phyloP scores from a whole-genome alignment of 129 eudicot genomes.

The Centrapalus pauciflorus region DNA sequence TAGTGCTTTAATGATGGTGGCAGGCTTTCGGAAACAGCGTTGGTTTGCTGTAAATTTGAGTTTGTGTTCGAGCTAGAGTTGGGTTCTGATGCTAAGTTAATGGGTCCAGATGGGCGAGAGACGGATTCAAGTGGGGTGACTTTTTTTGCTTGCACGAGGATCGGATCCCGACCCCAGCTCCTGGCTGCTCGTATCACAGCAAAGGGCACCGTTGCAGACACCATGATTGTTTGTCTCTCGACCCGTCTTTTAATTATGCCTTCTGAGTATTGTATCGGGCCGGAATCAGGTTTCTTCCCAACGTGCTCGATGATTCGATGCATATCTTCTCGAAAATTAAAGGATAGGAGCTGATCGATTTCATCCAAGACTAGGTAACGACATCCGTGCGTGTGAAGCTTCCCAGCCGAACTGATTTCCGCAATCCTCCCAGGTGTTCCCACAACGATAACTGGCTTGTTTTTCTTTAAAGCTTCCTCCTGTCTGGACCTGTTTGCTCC shows the following conservation, averaged over 20 bases:
- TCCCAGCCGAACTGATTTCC: constrained; percentile 85
- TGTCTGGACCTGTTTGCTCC: constrained; percentile 85
- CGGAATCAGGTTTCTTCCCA: constrained; percentile 60
- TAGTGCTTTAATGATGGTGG: constrained; percentile 82
- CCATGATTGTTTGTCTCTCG: constrained; percentile 84
- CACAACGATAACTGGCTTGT: constrained; percentile 81
- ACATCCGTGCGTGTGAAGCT: constrained; percentile 82
- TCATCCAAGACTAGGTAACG: constrained; percentile 77
- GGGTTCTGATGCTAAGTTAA: constrained; percentile 35
- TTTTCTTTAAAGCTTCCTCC: constrained; percentile 79
- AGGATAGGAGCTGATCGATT: constrained; percentile 78
- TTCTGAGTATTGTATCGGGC: constrained; percentile 13
- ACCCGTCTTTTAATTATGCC: constrained; percentile 22
- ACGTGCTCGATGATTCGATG: constrained; percentile 89
- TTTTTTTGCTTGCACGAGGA: constrained; percentile 77
- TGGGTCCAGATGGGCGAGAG: constrained; percentile 46
- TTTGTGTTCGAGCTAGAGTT: constrained; percentile 18
- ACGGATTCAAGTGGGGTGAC: constrained; percentile 56
- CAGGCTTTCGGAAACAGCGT: constrained; percentile 49
- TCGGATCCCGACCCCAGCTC: constrained; percentile 79
- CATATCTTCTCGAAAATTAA: constrained; percentile 85
- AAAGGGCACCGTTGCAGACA: constrained; percentile 94
- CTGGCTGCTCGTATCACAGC: constrained; percentile 81
- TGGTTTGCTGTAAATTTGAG: constrained; percentile 27
- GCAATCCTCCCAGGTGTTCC: constrained; percentile 95